phyloP scores from a whole-genome alignment of 495 filamentous ascomycete genomes.

The Talaromyces thailandensis region DNA sequence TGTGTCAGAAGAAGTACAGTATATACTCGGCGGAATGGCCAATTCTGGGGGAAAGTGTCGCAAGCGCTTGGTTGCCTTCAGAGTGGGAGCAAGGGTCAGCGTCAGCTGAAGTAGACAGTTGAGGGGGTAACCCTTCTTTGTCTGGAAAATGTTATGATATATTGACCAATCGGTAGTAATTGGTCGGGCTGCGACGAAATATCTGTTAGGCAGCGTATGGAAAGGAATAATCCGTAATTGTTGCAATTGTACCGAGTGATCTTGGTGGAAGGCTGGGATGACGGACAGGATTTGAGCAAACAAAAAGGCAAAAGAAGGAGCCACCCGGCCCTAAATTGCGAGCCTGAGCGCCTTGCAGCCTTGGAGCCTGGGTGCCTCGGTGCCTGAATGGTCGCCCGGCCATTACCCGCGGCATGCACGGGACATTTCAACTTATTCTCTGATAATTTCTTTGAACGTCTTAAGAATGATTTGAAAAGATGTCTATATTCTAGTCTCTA shows the following conservation, averaged over 20 bases:
- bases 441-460: not conserved
- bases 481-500: not conserved
- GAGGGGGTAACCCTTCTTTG: not conserved
- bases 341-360: not conserved
- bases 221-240: not conserved
- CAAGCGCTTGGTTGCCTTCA: not conserved
- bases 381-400: not conserved
- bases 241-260: not conserved
- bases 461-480: not conserved
- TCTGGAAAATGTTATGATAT: not conserved
- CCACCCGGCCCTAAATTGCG: not conserved
- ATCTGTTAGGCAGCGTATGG: not conserved
- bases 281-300: not conserved
- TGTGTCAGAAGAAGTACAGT: not conserved
- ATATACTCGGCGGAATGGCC: not conserved
- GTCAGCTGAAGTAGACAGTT: not conserved
- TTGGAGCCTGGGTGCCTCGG: not conserved
- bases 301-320: not conserved
- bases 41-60: not conserved
- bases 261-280: not conserved
- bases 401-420: slow-evolving; percentile 2
- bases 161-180: not conserved
- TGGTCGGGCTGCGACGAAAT: not conserved
- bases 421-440: not conserved
- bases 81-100: slow-evolving; percentile 1